Percentiles rank a stretch among this genome's conserved stretches.
phyloP scores from a whole-genome alignment of 805 yeast species.

The Huiozyma naganishii region DNA sequence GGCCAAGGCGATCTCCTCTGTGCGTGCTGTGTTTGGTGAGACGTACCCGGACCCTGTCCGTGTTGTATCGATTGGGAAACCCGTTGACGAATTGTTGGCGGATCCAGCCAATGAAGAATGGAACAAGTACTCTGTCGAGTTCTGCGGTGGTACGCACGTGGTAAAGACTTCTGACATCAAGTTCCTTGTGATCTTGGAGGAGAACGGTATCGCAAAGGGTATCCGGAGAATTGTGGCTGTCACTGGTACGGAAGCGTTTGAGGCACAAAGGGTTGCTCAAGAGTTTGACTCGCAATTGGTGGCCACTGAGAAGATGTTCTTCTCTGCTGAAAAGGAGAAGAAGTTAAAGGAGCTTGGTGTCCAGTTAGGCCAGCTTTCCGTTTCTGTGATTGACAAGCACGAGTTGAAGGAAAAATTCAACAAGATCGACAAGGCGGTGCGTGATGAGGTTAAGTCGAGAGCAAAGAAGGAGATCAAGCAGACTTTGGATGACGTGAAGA shows the following conservation, averaged over 20 bases:
- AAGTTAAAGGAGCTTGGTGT: conserved; percentile 77
- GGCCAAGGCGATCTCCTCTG: conserved; percentile 70
- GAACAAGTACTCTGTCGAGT: conserved; percentile 74
- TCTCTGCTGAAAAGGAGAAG: conserved; percentile 71
- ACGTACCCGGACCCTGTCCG: conserved; percentile 98
- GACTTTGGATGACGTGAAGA: conserved; percentile 65
- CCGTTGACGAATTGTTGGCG: conserved; percentile 69
- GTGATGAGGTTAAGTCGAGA: conserved; percentile 77
- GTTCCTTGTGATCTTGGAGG: conserved; percentile 82
- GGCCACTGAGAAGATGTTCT: conserved; percentile 50
- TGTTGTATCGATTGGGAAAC: conserved; percentile 89
- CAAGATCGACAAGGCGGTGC: conserved; percentile 73
- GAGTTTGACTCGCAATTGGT: conserved; percentile 57
- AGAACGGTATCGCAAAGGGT: conserved; percentile 97
- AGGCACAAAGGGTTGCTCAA: conserved; percentile 74
- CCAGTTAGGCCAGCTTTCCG: conserved; percentile 66
- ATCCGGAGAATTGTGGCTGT: conserved; percentile 96
- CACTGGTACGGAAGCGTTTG: conserved; percentile 82
- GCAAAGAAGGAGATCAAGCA: conserved; percentile 83
- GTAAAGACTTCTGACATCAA: conserved; percentile 86
- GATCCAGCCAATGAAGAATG: conserved; percentile 68
- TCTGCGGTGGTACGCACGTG: conserved; percentile 99
- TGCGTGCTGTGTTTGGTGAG: conserved; percentile 98
- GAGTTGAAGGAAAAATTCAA: conserved; percentile 62
- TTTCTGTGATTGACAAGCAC: conserved; percentile 73